phyloP scores from a whole-genome alignment of 2,329 filamentous ascomycete species.

The Penicillium corylophilum region DNA sequence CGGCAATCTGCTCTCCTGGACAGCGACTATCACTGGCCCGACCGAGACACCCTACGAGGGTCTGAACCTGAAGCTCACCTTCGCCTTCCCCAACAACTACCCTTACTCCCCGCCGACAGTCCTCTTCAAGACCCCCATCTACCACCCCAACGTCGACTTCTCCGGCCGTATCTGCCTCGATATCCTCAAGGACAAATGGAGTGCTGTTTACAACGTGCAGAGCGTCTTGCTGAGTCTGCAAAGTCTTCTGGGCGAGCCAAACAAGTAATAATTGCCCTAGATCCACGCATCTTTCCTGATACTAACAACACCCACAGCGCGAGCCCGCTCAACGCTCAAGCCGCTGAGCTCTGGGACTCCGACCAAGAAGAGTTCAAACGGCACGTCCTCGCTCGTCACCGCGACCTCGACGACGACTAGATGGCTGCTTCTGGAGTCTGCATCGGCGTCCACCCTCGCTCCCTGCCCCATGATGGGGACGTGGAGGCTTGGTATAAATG shows the following conservation, averaged over 20 bases:
- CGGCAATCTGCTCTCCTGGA: slow-evolving; percentile 89
- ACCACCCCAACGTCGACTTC: slow-evolving; percentile 98
- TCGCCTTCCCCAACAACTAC: slow-evolving; percentile 88
- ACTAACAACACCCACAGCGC: slow-evolving; percentile 56
- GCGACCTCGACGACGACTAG: slow-evolving; percentile 54
- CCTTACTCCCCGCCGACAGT: slow-evolving; percentile 89
- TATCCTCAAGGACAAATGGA: slow-evolving; percentile 99
- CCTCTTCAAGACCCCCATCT: slow-evolving; percentile 97
- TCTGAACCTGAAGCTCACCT: slow-evolving; percentile 86
- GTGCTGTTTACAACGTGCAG: slow-evolving; percentile 93
- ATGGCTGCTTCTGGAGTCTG: slow-evolving; percentile 6
- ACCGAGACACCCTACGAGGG: slow-evolving; percentile 86
- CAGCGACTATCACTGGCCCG: slow-evolving; percentile 88
- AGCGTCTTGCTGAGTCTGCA: slow-evolving; percentile 91
- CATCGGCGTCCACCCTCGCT: slow-evolving; percentile 15
- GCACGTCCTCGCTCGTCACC: slow-evolving; percentile 63
- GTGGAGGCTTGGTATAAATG: slow-evolving; percentile 16
- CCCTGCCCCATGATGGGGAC: background rate
- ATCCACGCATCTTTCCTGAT: background rate
- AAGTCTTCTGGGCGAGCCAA: slow-evolving; percentile 92
- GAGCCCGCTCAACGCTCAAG: slow-evolving; percentile 92
- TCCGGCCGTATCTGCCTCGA: slow-evolving; percentile 95
- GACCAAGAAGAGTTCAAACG: slow-evolving; percentile 84
- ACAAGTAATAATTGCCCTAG: slow-evolving; percentile 68
- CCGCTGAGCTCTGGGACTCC: slow-evolving; percentile 92